Percentiles rank a stretch among this genome's conserved stretches.
These are phyloP conservation scores for Arctium minus DNA, from an alignment of 129 eudicot genomes.

Conservation along the genomic window DNA sequence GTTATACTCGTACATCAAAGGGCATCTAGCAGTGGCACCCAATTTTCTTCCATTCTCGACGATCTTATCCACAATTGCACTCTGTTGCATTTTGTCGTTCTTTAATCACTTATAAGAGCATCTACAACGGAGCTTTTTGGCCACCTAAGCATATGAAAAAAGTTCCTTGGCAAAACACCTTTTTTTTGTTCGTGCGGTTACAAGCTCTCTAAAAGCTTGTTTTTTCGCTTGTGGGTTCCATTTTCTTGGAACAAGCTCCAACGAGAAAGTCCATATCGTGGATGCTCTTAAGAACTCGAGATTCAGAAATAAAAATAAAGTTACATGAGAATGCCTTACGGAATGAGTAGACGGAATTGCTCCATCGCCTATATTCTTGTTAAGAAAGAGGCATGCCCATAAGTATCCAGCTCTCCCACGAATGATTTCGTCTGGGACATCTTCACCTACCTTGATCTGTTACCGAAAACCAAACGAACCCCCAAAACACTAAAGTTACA, in stretches of 20 bases:
- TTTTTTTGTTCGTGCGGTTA: no score
- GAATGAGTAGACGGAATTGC: conserved; percentile 40
- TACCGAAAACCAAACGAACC: conserved; percentile 1
- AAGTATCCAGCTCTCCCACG: conserved; percentile 72
- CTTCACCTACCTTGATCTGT: conserved; percentile 53
- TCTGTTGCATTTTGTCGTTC: conserved; percentile 31
- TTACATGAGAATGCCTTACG: conserved; percentile 28
- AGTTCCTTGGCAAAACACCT: not conserved
- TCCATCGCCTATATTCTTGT: conserved; percentile 57
- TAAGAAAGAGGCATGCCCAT: conserved; percentile 57
- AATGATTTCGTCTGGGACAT: conserved; percentile 53
- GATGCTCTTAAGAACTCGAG: not conserved
- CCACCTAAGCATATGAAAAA: not conserved
- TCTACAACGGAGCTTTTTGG: not conserved
- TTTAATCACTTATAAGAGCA: not conserved
- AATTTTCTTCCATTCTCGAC: conserved; percentile 52
- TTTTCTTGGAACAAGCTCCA: not conserved
- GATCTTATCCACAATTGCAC: conserved; percentile 46
- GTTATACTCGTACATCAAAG: conserved; percentile 64
- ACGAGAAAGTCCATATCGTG: not conserved
- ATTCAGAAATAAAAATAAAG: not conserved
- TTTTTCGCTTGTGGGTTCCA: not conserved
- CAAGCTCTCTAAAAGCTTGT: not conserved
- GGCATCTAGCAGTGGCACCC: conserved; percentile 43
- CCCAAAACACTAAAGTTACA: not conserved